Evolutionary conservation across 805 yeast genomes (phyloP).

Genomic region (Lipomyces yamadae): DNA sequence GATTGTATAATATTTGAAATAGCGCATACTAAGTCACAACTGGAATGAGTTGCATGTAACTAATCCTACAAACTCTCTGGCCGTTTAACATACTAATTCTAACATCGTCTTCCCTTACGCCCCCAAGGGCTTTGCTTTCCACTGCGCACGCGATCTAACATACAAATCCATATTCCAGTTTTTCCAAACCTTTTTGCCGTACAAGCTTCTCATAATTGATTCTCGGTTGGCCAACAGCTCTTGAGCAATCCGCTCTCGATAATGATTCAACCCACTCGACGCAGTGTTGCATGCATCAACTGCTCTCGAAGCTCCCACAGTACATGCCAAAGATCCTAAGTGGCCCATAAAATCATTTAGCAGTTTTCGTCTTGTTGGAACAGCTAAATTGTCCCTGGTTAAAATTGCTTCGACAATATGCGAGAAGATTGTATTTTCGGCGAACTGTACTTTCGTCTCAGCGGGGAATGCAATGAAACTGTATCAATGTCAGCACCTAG

Average conservation of each 20-base stretch:
- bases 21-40: not conserved
- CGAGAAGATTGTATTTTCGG: conserved; percentile 87
- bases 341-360: conserved; percentile 65
- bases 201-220: conserved; percentile 79
- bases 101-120: not conserved
- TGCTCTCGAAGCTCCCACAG: conserved; percentile 89
- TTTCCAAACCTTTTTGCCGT: conserved; percentile 92
- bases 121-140: conserved; percentile 17
- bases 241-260: conserved; percentile 82
- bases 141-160: conserved; percentile 30
- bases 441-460: conserved; percentile 72
- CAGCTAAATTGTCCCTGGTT: conserved; percentile 38
- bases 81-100: not conserved
- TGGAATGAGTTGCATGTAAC: not conserved
- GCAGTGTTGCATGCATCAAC: conserved; percentile 84
- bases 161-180: conserved; percentile 91
- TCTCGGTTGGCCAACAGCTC: conserved; percentile 60
- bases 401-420: conserved; percentile 65
- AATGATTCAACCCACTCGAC: conserved; percentile 74
- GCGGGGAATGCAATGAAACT: conserved; percentile 59
- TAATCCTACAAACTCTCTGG: not conserved
- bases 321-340: conserved; percentile 65
- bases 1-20: conserved; percentile 5
- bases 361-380: conserved; percentile 54
- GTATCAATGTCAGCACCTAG: not conserved